Base-by-base conservation (phyloP, 163 green algal genomes). In the Scenedesmus sp. region DNA sequence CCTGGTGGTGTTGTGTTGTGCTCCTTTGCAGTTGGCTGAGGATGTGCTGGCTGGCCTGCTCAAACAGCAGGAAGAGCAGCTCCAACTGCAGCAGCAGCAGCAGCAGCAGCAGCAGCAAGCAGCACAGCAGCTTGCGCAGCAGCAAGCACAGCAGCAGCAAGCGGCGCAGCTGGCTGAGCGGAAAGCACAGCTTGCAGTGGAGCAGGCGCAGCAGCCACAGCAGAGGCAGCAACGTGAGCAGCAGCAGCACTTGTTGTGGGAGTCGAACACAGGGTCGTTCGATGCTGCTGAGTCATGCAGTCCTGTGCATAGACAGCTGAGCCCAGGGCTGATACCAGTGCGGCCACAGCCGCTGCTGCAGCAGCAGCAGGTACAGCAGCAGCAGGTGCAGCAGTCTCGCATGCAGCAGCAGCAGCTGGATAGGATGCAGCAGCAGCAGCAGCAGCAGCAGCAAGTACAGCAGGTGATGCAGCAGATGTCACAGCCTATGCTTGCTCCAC, bases 301-400 rank as follows among this genome's bases (percentile, higher is more conserved):
- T 22, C 81, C 44, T 44, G 72, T 86, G 49, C 81, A 65, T 26
- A 78, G 37, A 43, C 46, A 72, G 80, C 30, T n/a, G 7, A 59
- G 79, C 30, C 40, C 16, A 9, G 44, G 40, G 40, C 26, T 61
- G 30, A 40, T 30, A 30, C 85, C 30, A 51, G 33, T 18, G 12
- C 59, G 30, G 44, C 22, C n/a, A 35, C 40, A 72, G 18, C 51
- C 56, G 37, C 78, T 80, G 26, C 87, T 70, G 5, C 56, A 79
- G 33, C 86, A 90, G 46, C 85, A 90, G 42, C 85, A 85, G 30
- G n/a, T n/a, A n/a, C 86, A 81, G 37, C 86, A 91, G 20, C 73
- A 61, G 22, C 73, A 65, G 44, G 1, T 68, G 73, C 37, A 79
- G 76, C 30, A 56, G 73, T 30, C 9, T 12, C 13, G 20, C 59